Percentiles rank a stretch among this genome's conserved stretches.
Conservation (phyloP, 306 rosid genomes). For the Quillaja saponaria region DNA sequence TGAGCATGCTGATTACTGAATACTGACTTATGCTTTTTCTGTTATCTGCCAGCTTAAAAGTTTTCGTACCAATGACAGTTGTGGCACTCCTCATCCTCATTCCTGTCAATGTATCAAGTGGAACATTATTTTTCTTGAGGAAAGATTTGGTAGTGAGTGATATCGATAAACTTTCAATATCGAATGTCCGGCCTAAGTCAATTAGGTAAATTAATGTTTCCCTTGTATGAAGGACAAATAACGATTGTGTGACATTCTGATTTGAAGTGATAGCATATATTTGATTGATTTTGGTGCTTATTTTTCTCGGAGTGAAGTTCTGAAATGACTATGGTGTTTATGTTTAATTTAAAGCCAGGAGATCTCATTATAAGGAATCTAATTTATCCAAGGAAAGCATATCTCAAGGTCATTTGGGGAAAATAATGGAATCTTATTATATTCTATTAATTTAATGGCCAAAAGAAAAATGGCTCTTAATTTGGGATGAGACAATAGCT, state of each 20-base stretch:
- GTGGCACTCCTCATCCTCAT: constrained; percentile 88
- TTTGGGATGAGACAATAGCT: too few relatives aligned
- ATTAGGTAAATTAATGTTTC: constrained; percentile 50
- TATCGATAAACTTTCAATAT: constrained; percentile 92
- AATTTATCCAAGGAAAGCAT: constrained; percentile 10
- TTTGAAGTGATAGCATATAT: constrained; percentile 9
- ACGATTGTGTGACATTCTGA: background rate
- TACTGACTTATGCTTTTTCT: constrained; percentile 13
- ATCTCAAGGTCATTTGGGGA: background rate
- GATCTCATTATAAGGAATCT: background rate
- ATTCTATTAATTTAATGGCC: background rate
- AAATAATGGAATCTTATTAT: background rate
- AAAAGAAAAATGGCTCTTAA: too few relatives aligned
- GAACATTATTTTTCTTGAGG: constrained; percentile 69
- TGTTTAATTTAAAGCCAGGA: background rate
- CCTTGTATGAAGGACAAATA: background rate
- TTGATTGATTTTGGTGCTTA: constrained; percentile 21
- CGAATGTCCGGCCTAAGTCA: constrained; percentile 80
- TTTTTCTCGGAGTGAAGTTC: constrained; percentile 20
- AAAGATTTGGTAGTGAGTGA: constrained; percentile 84
- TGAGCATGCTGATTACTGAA: too few relatives aligned
- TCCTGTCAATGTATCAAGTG: constrained; percentile 92
- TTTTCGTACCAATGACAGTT: constrained; percentile 70
- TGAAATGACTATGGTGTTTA: background rate
- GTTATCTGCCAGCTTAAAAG: constrained; percentile 62